Conservation (phyloP, 257 asterid genomes). For the Nicotiana benthamiana region DNA sequence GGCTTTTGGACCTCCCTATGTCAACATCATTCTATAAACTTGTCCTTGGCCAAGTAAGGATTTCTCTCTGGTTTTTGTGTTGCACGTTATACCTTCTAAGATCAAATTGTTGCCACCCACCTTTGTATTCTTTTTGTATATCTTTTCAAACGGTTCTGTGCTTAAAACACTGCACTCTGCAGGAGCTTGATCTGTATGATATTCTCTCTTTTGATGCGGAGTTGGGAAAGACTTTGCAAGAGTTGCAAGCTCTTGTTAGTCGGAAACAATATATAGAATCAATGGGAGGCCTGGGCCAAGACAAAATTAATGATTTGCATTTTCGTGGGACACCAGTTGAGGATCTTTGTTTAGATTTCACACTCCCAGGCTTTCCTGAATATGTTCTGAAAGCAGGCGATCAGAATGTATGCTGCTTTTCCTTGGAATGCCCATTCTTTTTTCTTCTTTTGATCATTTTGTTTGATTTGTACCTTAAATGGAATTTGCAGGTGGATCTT, state of each 20-base stretch:
- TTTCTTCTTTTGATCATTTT: background rate
- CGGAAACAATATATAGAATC: conserved; percentile 64
- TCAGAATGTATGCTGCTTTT: conserved; percentile 43
- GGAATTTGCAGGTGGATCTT: conserved; percentile 57
- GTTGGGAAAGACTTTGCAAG: conserved; percentile 81
- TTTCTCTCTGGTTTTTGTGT: background rate
- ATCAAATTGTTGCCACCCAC: background rate
- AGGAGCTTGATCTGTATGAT: conserved; percentile 95
- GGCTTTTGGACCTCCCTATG: conserved; percentile 90
- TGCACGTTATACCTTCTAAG: background rate
- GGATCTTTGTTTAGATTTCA: conserved; percentile 90
- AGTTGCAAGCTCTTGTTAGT: conserved; percentile 78
- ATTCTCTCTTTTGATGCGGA: conserved; percentile 68
- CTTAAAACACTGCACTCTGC: conserved; percentile 25
- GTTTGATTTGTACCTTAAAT: conserved; percentile 1
- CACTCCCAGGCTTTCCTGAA: conserved; percentile 90
- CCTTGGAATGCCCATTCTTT: background rate
- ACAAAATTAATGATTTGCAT: conserved; percentile 30
- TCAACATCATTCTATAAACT: conserved; percentile 84
- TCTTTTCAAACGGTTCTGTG: background rate
- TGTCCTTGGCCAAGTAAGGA: conserved; percentile 73
- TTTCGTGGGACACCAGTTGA: conserved; percentile 76
- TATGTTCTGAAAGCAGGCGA: conserved; percentile 66
- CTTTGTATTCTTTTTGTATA: background rate
- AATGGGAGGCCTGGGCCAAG: conserved; percentile 37